A percentile compares a stretch with the other conserved stretches of the same genome.
These are phyloP conservation scores for Salix brachista DNA, from an alignment of 345 rosid genomes.

Conservation along the genomic window DNA sequence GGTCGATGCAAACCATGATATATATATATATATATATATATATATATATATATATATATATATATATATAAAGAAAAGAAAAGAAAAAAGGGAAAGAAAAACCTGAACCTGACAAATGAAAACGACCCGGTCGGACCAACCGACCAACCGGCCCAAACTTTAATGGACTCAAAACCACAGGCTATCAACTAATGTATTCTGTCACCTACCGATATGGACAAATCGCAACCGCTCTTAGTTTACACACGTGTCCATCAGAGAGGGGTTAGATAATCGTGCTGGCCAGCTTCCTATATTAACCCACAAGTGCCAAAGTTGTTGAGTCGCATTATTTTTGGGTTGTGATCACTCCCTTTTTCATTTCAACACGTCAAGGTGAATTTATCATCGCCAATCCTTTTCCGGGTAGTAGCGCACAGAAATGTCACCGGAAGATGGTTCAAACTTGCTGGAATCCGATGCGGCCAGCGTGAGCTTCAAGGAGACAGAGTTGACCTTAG, in stretches of 20 bases:
- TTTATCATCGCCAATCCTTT: neutral
- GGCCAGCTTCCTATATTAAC: neutral
- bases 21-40: too few species aligned
- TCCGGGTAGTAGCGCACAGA: too few species aligned
- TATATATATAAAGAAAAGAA: too few species aligned
- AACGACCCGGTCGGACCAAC: conserved; percentile 20
- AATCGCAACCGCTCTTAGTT: conserved; percentile 31
- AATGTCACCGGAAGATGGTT: neutral
- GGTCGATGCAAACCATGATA: too few species aligned
- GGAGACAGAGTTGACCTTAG: conserved; percentile 57
- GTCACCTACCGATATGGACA: conserved; percentile 35
- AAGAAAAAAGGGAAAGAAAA: too few species aligned
- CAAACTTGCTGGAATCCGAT: conserved; percentile 22
- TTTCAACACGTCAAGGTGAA: neutral
- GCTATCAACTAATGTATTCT: conserved; percentile 18
- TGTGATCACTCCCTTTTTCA: too few species aligned
- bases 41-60: too few species aligned
- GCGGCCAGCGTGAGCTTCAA: conserved; percentile 29
- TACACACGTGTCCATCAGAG: conserved; percentile 31
- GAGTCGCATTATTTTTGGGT: neutral
- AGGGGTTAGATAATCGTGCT: conserved; percentile 11
- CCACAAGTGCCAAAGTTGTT: neutral
- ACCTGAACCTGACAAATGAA: neutral
- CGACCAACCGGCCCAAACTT: conserved; percentile 1
- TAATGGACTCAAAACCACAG: conserved; percentile 23